Evolutionary conservation across 768 basidiomycete species (phyloP), one percentile per base, ranked within the genome.

Genomic region (Collybia sordida): DNA sequence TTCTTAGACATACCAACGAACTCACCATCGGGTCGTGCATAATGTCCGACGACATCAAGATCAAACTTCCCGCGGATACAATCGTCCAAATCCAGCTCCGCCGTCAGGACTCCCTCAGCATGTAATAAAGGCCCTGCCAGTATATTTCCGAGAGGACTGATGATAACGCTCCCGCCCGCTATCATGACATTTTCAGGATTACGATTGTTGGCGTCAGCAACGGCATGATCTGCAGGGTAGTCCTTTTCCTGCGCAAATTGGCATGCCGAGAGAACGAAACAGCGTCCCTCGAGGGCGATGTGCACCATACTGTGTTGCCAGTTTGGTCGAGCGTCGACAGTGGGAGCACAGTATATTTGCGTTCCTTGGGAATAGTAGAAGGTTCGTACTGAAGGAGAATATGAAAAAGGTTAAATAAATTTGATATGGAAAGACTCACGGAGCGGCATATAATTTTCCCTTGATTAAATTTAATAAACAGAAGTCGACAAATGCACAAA

Each of bases 401-500:
- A 39, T 22, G 42, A 21, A 18, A 27, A 27, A 45, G 35, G 25
- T 40, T 23, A 3, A 31, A 31, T 37, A 39, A 34, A 21, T 11
- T 42, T 35, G 38, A 36, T 21, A 35, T 36, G 21, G 42, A 0
- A 25, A 38, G 36, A 67, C 80, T 41, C 50, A 82, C 80, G 59
- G 48, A 85, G 59, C 17, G 85, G 85, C 82, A 85, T 84, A 52
- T 83, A 84, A 58, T 86, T 85, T 53, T 86, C 85, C 85, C 84
- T 85, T 23, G 11, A 45, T 19, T 7, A 37, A 25, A 31, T 47
- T 50, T 37, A 39, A 25, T 40, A n/a, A 15, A 4, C 25, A 11
- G 4, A 18, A 25, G 24, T 6, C 23, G 25, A 8, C 18, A 5
- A 36, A 17, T 34, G 8, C 8, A 45, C 17, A 34, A 49, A 40